Conservation (phyloP, 225 moss, liverwort and hornwort species). For the Pseudisothecium myosuroides region DNA sequence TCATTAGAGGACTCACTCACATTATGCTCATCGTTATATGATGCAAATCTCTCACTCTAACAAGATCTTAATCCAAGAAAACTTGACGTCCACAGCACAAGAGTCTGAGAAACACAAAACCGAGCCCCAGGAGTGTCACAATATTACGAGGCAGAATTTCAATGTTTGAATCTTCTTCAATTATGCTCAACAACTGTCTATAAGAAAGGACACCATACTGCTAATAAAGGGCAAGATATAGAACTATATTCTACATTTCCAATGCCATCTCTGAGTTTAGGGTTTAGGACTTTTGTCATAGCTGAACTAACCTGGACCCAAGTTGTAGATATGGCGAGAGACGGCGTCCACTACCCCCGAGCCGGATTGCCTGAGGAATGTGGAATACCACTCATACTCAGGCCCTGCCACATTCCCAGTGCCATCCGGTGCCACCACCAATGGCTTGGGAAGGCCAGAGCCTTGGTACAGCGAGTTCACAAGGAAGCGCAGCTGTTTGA, state of each 20-base stretch:
- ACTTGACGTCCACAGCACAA: background rate
- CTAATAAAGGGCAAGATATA: background rate
- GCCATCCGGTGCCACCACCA: conserved; percentile 43
- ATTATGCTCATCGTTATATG: background rate
- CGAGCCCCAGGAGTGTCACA: background rate
- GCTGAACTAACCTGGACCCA: conserved; percentile 46
- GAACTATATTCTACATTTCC: background rate
- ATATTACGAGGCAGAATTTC: background rate
- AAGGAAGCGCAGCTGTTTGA: conserved; percentile 34
- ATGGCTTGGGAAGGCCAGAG: background rate
- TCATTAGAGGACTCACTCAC: background rate
- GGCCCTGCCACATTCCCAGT: conserved; percentile 3
- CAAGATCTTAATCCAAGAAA: background rate
- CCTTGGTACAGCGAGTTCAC: conserved; percentile 24
- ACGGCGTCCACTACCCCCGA: conserved; percentile 41
- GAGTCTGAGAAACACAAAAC: background rate
- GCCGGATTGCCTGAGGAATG: conserved; percentile 40
- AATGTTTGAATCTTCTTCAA: no score
- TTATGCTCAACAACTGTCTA: background rate
- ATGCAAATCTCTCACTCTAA: background rate
- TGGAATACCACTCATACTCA: conserved; percentile 21
- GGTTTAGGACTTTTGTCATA: background rate
- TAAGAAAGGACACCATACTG: background rate
- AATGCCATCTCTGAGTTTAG: background rate
- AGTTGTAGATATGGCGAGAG: conserved; percentile 69